Conservation (phyloP, 768 basidiomycete species). For the Tephrocybe sp. region DNA sequence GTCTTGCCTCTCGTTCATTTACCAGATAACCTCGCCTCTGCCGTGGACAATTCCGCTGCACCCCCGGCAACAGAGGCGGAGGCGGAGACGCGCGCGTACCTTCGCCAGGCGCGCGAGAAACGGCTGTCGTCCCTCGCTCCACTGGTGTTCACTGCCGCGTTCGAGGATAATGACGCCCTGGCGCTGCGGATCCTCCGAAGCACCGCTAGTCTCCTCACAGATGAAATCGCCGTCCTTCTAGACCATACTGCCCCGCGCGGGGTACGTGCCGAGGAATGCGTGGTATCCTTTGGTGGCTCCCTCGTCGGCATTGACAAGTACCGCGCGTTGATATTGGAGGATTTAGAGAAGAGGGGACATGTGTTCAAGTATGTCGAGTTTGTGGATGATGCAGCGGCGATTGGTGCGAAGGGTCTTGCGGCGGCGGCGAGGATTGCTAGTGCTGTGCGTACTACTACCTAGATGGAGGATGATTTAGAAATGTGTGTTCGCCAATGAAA, state of each 20-base stretch:
- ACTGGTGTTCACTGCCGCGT: constrained; percentile 75
- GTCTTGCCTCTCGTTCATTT: constrained; percentile 63
- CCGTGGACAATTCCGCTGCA: not conserved
- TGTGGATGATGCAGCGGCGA: constrained; percentile 65
- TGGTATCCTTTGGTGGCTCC: constrained; percentile 81
- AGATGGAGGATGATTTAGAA: no score
- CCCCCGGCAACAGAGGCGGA: not conserved
- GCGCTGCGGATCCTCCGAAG: constrained; percentile 56
- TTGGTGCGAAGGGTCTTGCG: constrained; percentile 61
- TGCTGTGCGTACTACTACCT: no score
- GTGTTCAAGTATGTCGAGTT: constrained; percentile 64
- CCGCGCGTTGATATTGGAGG: constrained; percentile 51
- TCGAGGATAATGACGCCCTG: constrained; percentile 62
- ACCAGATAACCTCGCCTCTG: constrained; percentile 42
- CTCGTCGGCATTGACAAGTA: constrained; percentile 64
- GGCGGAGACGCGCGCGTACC: constrained; percentile 22
- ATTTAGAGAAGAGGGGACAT: constrained; percentile 55
- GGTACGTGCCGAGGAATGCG: constrained; percentile 41
- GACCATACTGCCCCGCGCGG: no score
- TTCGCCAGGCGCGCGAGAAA: constrained; percentile 55
- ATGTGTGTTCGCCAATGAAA: no score
- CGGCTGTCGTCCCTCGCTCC: constrained; percentile 73
- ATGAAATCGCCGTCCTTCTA: constrained; percentile 55
- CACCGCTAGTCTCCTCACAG: constrained; percentile 53
- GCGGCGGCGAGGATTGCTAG: constrained; percentile 15